Evolutionary conservation across 2,329 filamentous ascomycete species (phyloP), one percentile per base, ranked within the genome.

Genomic region (Curvularia sp.): DNA sequence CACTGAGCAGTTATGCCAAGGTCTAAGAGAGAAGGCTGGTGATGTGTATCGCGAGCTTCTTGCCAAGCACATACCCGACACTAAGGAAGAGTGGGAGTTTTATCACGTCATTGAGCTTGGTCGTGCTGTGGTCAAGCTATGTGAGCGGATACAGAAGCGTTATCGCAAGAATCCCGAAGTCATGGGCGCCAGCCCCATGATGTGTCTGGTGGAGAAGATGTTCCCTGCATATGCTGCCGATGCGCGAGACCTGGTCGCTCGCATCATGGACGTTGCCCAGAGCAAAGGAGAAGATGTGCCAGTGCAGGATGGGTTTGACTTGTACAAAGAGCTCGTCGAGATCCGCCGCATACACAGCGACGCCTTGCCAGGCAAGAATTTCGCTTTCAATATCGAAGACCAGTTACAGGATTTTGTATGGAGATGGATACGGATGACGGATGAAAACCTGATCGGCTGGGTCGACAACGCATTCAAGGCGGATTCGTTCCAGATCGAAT

Each of bases 181-280:
- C 58, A 89, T 97, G 87, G 93, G 93, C 27, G 85, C 87, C 18
- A 86, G 85, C 57, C 86, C 86, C 12, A 78, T 87, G 67, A 87
- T 85, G 46, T 89, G 95, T 34, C 82, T 98, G 30, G 87, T 97
- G 6, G 86, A 90, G 65, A 91, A 92, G 51, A 88, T 95, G 53
- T 89, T 98, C 57, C 95, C 95, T 1, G 89, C 90, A 60, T 98
- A 96, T 74, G 93, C 96, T 56, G 87, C 91, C 63, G 94, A 99
- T 76, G 91, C 92, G 5, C 86, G 90, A 61, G 93, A 94, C 69
- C 87, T 99, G 64, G 88, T 98, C 41, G 84, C 88, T 65, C 86
- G 90, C 54, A 95, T 98, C 60, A 83, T 98, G 64, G 84, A 90
- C 57, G 84, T 89, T 52, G 87, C 90, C 21, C 85, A 89, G 64